These are phyloP conservation scores for Apiotrichum gracile DNA, from an alignment of 1,284 basidiomycete species.

Conservation along the genomic window DNA sequence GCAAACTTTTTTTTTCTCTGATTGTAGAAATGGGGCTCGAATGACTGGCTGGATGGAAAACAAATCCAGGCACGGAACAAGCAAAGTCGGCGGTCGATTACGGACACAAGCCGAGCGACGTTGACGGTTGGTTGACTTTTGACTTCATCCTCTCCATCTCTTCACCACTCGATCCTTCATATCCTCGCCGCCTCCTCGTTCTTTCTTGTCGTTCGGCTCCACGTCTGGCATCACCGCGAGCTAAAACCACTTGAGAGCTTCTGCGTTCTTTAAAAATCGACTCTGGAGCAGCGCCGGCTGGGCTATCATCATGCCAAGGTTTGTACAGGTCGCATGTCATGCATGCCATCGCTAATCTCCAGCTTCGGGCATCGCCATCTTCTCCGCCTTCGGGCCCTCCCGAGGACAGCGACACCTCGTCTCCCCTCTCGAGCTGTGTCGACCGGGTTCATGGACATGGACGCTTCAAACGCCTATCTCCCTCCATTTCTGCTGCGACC, in stretches of 20 bases:
- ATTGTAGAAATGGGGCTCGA: background rate
- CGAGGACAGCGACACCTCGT: background rate
- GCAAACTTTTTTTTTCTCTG: background rate
- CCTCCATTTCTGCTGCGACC: slow-evolving; percentile 3
- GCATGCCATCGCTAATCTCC: background rate
- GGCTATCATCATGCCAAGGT: slow-evolving; percentile 11
- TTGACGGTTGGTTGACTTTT: background rate
- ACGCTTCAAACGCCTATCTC: background rate
- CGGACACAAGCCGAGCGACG: too few relatives aligned
- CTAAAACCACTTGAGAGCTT: background rate
- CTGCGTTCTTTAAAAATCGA: background rate
- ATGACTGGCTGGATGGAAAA: background rate
- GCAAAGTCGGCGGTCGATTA: background rate
- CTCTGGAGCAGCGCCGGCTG: too few relatives aligned
- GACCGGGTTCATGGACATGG: background rate
- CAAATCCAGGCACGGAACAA: background rate
- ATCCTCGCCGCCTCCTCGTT: too few relatives aligned
- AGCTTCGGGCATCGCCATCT: slow-evolving; percentile 9
- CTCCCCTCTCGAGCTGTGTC: background rate
- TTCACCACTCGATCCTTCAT: too few relatives aligned
- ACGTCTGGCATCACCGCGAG: too few relatives aligned
- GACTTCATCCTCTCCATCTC: too few relatives aligned
- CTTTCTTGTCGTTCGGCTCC: too few relatives aligned
- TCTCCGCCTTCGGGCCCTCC: slow-evolving; percentile 7
- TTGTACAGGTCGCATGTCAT: background rate